Conservation (phyloP, 441 rosid genomes). For the Croton setiger region DNA sequence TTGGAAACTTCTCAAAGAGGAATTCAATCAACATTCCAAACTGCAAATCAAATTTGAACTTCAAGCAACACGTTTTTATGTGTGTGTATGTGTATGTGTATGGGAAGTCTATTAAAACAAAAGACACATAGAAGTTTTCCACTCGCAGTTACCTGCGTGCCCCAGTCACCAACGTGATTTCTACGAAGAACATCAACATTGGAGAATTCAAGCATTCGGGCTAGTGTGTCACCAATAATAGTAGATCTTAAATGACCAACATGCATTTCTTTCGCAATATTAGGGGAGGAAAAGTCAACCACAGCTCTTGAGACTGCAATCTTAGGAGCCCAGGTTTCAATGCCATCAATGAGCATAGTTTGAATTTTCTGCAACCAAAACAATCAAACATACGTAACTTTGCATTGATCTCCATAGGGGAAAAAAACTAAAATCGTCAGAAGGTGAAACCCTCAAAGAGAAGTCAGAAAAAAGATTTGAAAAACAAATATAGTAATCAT, state of each 20-base stretch:
- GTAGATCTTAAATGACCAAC: constrained; percentile 96
- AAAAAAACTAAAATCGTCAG: neutral
- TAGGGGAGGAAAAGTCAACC: constrained; percentile 96
- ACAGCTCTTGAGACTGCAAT: constrained; percentile 58
- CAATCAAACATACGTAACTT: constrained; percentile 10
- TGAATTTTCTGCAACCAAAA: constrained; percentile 52
- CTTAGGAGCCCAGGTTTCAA: constrained; percentile 75
- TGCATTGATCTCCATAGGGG: neutral
- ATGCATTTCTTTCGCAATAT: constrained; percentile 97
- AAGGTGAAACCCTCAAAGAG: neutral
- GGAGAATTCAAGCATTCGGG: constrained; percentile 92
- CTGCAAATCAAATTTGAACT: constrained; percentile 38
- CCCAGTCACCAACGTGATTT: constrained; percentile 99
- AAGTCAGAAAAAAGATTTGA: neutral
- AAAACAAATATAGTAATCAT: neutral
- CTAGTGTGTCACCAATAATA: constrained; percentile 88
- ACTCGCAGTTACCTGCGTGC: constrained; percentile 69
- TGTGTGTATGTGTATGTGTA: neutral
- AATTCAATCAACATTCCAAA: constrained; percentile 96
- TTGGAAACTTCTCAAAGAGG: constrained; percentile 77
- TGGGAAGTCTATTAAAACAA: neutral
- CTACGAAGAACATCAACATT: constrained; percentile 89
- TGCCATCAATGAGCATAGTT: constrained; percentile 66
- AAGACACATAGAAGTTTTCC: neutral
- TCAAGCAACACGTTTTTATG: neutral